Evolutionary conservation across 78 protist species (phyloP).

Genomic region (slime mould (Dictyostelium discoideum)): DNA sequence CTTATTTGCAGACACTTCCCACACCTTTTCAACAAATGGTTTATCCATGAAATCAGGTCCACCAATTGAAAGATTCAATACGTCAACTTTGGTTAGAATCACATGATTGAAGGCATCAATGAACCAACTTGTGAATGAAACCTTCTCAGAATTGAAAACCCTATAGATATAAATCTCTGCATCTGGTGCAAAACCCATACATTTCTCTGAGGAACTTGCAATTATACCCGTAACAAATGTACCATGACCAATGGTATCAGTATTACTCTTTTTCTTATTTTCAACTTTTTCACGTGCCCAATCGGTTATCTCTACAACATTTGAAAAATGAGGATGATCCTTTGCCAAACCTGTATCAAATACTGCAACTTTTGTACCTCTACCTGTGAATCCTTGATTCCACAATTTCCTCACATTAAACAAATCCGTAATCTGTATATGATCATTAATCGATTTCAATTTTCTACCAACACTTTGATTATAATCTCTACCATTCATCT

Average conservation of each 20-base stretch:
- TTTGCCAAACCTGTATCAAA: conserved; percentile 92
- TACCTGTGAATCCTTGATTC: conserved; percentile 58
- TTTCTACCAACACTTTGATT: not conserved
- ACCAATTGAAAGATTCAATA: conserved; percentile 95
- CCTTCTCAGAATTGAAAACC: conserved; percentile 90
- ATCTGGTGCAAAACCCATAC: conserved; percentile 96
- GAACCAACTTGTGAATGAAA: conserved; percentile 97
- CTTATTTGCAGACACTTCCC: conserved; percentile 91
- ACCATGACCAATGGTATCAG: conserved; percentile 93
- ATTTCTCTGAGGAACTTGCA: conserved; percentile 57
- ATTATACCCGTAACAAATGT: conserved; percentile 95
- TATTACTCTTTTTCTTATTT: conserved; percentile 67
- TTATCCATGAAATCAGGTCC: conserved; percentile 97
- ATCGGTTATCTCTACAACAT: conserved; percentile 79
- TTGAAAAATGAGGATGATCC: conserved; percentile 68
- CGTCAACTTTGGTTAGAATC: conserved; percentile 77
- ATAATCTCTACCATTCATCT: not conserved
- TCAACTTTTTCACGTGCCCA: conserved; percentile 87
- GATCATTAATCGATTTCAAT: not conserved
- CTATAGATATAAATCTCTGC: conserved; percentile 89
- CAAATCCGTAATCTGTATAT: conserved; percentile 23
- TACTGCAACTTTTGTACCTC: conserved; percentile 85
- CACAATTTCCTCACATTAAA: conserved; percentile 34
- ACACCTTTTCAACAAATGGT: conserved; percentile 97
- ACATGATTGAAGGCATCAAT: conserved; percentile 98